phyloP scores from a whole-genome alignment of 768 basidiomycete species.

The Inosperma sp. region DNA sequence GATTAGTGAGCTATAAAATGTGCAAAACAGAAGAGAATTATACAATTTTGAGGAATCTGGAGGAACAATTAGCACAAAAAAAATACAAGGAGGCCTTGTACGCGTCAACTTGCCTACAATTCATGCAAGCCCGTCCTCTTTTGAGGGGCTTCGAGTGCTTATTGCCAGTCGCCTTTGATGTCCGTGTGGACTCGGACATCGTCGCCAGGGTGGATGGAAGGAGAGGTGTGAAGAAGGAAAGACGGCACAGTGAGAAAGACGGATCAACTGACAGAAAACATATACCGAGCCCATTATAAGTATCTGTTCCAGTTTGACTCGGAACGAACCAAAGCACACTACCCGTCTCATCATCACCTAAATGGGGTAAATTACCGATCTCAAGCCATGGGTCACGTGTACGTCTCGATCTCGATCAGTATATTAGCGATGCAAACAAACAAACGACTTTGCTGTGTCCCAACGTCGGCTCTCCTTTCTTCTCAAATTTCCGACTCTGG shows the following conservation, averaged over 20 bases:
- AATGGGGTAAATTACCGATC: constrained; percentile 4
- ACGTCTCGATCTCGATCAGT: too few relatives aligned
- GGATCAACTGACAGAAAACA: constrained; percentile 32
- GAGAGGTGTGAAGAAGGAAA: constrained; percentile 9
- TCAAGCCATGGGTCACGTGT: too few relatives aligned
- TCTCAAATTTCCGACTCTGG: not conserved
- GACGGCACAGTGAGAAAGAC: constrained; percentile 21
- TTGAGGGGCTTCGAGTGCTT: constrained; percentile 41
- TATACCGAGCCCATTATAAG: constrained; percentile 33
- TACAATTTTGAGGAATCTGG: constrained; percentile 49
- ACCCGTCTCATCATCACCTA: too few relatives aligned
- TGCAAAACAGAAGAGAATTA: constrained; percentile 16
- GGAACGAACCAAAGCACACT: too few relatives aligned
- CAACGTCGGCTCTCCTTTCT: not conserved
- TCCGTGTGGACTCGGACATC: constrained; percentile 35
- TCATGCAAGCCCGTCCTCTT: constrained; percentile 52
- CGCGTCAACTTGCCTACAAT: constrained; percentile 40
- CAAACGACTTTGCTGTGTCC: not conserved
- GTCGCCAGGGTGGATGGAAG: constrained; percentile 31
- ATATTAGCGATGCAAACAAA: too few relatives aligned
- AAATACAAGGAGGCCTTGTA: not conserved
- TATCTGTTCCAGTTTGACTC: constrained; percentile 23
- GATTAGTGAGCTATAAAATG: constrained; percentile 2
- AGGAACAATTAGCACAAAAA: constrained; percentile 5
- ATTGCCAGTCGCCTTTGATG: constrained; percentile 28